Evolutionary conservation across 2,329 filamentous ascomycete genomes (phyloP), one percentile per base, ranked within the genome.

Genomic region (Sclerotinia borealis): DNA sequence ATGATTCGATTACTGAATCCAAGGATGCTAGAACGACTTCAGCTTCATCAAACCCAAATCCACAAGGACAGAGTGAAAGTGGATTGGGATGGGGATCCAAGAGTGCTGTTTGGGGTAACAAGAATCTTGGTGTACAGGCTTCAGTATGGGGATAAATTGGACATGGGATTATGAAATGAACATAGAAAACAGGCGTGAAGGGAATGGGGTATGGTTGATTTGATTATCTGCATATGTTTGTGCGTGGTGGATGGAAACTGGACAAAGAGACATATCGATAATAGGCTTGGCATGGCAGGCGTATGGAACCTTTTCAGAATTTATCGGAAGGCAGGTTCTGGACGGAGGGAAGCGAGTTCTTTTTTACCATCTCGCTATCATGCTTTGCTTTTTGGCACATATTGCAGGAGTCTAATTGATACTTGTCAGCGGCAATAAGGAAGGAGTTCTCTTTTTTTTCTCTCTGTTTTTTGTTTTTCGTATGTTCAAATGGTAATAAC

Each of bases 101-200:
- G 68, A 70, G 87, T 68, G 89, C 87, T 45, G 91, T 93, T 51
- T 96, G 93, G 93, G 90, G 92, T 65, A 88, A 56, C 37, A 87
- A 72, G 91, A 90, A 72, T 90, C 86, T 96, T 66, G 91, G 92
- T 68, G 90, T 93, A 66, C 92, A 96, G 76, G 92, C 93, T 68
- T 96, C 92, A 68, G 93, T 97, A 70, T 98, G 93, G 93, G 93
- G 93, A 71, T 97, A 87, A 69, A 64, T 43, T 56, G 36, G n/a
- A 31, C 29, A 43, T 51, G 45, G 37, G 19, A 43, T 22, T 5
- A 43, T 34, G 39, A 39, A 43, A 63, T 50, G 39, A 55, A 51
- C 27, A 45, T 50, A 59, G 54, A 59, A 63, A 51, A 59, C 25
- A 50, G 61, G 54, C 54, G 54, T 39, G 61, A 34, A 39, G 39